Evolutionary conservation across 2,329 filamentous ascomycete species (phyloP), one percentile per base, ranked within the genome.

Genomic region (Fusarium algeriense): DNA sequence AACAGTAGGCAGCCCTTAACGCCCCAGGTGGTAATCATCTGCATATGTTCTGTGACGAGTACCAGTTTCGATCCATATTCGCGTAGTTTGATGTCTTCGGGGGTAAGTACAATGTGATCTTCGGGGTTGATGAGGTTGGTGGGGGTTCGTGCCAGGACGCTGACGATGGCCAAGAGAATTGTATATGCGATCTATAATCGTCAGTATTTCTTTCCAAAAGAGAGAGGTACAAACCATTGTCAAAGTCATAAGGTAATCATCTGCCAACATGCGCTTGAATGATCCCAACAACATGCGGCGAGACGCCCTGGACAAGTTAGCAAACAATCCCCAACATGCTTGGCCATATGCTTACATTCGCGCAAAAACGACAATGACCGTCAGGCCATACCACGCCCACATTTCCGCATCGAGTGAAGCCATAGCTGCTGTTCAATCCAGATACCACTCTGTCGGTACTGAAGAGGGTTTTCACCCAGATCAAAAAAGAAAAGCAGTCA

Each of bases 11-110:
- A 89, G 3, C 81, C 79, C 70, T 90, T 90, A 55, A 89, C 81
- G 0, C 80, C 79, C 84, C 86, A 90, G 19, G 86, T 85, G 1
- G 85, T 83, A 46, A 89, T 82, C 23, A 91, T 82, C 81, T 92
- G 91, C 67, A 85, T 83, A 72, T 90, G 83, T 65, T 91, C 89
- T 0, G 87, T 87, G 13, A 89, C 85, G 17, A 90, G 83, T 2
- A 90, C 88, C 77, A 89, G 83, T 80, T 91, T 91, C 52, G 87
- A 89, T 20, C 89, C 89, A 45, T 78, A 80, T 4, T 81, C 78
- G 48, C 87, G 81, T n/a, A 82, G 75, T 7, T 75, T 75, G 46
- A 84, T 82, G 28, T 80, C 81, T 4, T 80, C 72, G 1, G 84
- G 81, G 0, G 87, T 89, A 53, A 90, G 79, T 1, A 76, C 75